Evolutionary conservation across 2,329 filamentous ascomycete genomes (phyloP).

Genomic region (Penicillium sp.): DNA sequence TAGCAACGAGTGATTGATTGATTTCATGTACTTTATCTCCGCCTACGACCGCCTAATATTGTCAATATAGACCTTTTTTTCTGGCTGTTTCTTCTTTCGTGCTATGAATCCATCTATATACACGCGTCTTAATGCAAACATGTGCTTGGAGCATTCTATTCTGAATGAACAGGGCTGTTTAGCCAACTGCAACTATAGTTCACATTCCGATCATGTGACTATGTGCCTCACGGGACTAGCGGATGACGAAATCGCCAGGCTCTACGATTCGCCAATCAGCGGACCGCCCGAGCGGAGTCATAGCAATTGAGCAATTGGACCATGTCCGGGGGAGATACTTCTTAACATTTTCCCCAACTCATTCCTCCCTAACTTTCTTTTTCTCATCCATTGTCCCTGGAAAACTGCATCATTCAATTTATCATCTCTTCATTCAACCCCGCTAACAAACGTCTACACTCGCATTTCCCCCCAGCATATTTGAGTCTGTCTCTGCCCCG

Average conservation of each 20-base stretch:
- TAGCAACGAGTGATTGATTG: slow-evolving; percentile 8
- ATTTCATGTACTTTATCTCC: slow-evolving; percentile 17
- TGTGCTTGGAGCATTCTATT: too few species aligned
- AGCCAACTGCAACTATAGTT: neutral
- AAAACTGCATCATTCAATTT: slow-evolving; percentile 1
- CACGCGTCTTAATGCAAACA: too few species aligned
- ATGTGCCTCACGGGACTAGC: neutral
- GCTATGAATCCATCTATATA: too few species aligned
- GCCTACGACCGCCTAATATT: slow-evolving; percentile 5
- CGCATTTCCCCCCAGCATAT: slow-evolving; percentile 3
- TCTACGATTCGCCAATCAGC: slow-evolving; percentile 18
- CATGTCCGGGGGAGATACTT: slow-evolving; percentile 19
- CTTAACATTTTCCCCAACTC: slow-evolving; percentile 14
- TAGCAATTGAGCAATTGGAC: slow-evolving; percentile 10
- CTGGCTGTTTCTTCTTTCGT: neutral
- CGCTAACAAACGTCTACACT: slow-evolving; percentile 4
- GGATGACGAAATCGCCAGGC: slow-evolving; percentile 24
- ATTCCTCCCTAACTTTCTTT: slow-evolving; percentile 9
- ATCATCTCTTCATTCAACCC: neutral
- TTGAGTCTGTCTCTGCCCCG: slow-evolving; percentile 24
- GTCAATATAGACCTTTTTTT: slow-evolving; percentile 20
- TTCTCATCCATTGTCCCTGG: slow-evolving; percentile 14
- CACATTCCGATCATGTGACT: neutral
- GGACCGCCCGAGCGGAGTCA: slow-evolving; percentile 23
- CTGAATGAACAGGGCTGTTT: neutral